These are phyloP conservation scores for Eragrostis curvula DNA, from an alignment of 176 grass and related monocot genomes.

Conservation along the genomic window DNA sequence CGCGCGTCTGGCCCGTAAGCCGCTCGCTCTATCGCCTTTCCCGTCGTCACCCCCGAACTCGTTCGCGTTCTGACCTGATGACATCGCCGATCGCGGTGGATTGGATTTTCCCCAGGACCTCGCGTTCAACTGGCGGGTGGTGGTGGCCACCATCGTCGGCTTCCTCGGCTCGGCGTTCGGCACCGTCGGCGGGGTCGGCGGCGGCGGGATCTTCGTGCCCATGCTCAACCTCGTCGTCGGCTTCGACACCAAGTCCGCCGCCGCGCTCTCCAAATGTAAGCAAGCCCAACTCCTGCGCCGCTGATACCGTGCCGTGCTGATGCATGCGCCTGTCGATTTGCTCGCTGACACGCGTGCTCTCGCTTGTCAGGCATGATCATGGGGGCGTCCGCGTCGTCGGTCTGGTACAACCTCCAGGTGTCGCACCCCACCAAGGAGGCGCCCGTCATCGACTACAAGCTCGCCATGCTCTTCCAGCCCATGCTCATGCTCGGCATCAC, in stretches of 20 bases:
- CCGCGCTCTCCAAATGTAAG: conserved; percentile 98
- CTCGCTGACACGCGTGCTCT: neutral
- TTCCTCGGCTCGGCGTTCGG: conserved; percentile 96
- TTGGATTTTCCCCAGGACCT: conserved; percentile 49
- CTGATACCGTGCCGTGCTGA: neutral
- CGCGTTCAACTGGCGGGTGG: conserved; percentile 73
- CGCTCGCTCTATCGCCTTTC: conserved; percentile 9
- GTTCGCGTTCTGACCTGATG: no score
- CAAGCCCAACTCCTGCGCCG: neutral
- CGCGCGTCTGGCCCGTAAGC: conserved; percentile 89
- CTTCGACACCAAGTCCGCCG: conserved; percentile 96
- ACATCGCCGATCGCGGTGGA: neutral
- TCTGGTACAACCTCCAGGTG: conserved; percentile 99
- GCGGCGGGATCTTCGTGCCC: conserved; percentile 96
- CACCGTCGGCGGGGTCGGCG: conserved; percentile 94
- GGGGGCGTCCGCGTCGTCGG: conserved; percentile 88
- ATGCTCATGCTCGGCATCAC: conserved; percentile 99
- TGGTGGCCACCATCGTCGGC: conserved; percentile 72
- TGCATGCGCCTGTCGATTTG: neutral
- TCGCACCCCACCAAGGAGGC: conserved; percentile 87
- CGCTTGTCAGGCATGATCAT: conserved; percentile 88
- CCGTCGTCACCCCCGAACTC: no score
- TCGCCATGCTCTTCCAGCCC: conserved; percentile 94
- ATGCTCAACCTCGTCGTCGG: conserved; percentile 94
- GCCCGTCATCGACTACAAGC: conserved; percentile 90